These are phyloP conservation scores for Suillus hirtellus DNA, from an alignment of 768 basidiomycete genomes.

Conservation along the genomic window DNA sequence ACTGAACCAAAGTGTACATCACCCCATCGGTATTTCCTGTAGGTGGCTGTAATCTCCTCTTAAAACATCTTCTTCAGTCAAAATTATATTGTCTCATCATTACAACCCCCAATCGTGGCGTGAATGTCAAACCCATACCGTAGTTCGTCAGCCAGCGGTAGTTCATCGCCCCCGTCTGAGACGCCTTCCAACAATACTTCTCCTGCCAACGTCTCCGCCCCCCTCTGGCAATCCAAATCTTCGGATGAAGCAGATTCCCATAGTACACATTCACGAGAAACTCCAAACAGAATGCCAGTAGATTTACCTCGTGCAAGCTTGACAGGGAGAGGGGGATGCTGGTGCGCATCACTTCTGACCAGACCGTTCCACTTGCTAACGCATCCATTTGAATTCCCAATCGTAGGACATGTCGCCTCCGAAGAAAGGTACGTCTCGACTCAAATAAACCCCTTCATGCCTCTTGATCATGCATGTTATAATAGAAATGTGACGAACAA, in stretches of 20 bases:
- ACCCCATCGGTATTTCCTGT: conserved; percentile 30
- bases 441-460: neutral
- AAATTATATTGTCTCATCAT: conserved; percentile 25
- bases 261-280: conserved; percentile 32
- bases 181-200: conserved; percentile 45
- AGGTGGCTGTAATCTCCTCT: conserved; percentile 17
- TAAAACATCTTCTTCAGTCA: conserved; percentile 28
- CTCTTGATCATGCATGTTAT: conserved; percentile 9
- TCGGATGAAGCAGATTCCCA: conserved; percentile 35
- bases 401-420: conserved; percentile 76
- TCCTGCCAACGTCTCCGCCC: conserved; percentile 39
- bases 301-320: conserved; percentile 54
- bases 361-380: conserved; percentile 5
- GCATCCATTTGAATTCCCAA: conserved; percentile 8
- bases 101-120: conserved; percentile 16
- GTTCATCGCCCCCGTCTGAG: conserved; percentile 50
- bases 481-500: conserved; percentile 87
- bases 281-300: conserved; percentile 47
- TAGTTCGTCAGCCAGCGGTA: conserved; percentile 46
- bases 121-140: conserved; percentile 53
- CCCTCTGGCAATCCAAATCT: conserved; percentile 37
- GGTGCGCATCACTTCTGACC: conserved; percentile 47
- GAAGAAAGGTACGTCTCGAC: conserved; percentile 66
- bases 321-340: conserved; percentile 75
- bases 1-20: conserved; percentile 25